Evolutionary conservation across 352 stramenopile genomes (phyloP).

Genomic region (Pythium dissimile): DNA sequence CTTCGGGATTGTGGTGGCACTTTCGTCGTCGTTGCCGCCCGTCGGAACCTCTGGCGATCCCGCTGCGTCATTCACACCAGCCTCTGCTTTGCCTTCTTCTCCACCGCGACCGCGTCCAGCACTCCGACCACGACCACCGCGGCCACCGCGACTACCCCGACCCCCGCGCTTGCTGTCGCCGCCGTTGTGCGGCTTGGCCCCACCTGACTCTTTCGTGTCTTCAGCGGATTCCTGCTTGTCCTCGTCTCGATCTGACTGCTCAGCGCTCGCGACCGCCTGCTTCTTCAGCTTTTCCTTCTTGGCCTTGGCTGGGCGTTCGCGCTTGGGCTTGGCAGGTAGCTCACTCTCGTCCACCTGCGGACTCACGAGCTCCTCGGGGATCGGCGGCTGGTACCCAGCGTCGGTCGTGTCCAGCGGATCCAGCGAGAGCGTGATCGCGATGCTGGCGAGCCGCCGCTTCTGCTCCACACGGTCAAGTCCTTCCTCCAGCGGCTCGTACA

Average conservation of each 20-base stretch:
- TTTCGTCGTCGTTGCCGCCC: background rate
- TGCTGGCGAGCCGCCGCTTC: slow-evolving; percentile 66
- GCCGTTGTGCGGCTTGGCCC: background rate
- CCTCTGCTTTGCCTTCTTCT: background rate
- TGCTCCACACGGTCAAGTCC: slow-evolving; percentile 77
- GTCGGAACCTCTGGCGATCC: background rate
- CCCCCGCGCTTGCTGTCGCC: slow-evolving; percentile 13
- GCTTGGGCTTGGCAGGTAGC: slow-evolving; percentile 19
- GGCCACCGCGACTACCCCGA: slow-evolving; percentile 12
- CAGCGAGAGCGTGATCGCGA: slow-evolving; percentile 72
- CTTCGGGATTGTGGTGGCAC: slow-evolving; percentile 5
- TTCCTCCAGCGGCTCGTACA: slow-evolving; percentile 85
- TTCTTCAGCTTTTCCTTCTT: slow-evolving; percentile 31
- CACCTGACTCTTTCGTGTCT: slow-evolving; percentile 20
- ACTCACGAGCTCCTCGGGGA: slow-evolving; percentile 52
- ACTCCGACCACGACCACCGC: slow-evolving; percentile 9
- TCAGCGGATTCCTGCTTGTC: slow-evolving; percentile 23
- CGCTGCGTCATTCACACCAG: background rate
- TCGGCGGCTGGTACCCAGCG: slow-evolving; percentile 69
- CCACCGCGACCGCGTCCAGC: background rate
- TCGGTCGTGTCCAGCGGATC: slow-evolving; percentile 54
- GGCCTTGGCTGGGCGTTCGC: slow-evolving; percentile 4
- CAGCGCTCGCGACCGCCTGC: background rate
- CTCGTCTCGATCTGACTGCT: slow-evolving; percentile 12
- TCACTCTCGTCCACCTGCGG: slow-evolving; percentile 31